Evolutionary conservation across 495 filamentous ascomycete species (phyloP), one percentile per base, ranked within the genome.

Genomic region (Penicillium verhagenii): DNA sequence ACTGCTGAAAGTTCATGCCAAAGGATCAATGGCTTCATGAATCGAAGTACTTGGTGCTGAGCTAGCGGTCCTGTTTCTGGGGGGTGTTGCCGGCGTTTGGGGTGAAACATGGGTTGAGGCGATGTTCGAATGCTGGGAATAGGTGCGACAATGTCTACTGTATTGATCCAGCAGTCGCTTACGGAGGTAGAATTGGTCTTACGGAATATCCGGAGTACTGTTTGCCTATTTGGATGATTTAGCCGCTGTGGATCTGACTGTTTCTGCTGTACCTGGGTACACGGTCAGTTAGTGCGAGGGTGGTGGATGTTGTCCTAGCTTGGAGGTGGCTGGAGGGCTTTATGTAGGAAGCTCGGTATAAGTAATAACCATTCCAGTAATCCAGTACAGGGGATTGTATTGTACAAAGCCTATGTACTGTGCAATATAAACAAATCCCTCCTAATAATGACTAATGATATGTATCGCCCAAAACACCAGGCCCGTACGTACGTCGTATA

Each of bases 361-460:
- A 45, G 9, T 8, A 24, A 5, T 23, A 28, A 47, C 25, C 20
- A 5, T 33, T 29, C 14, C 23, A 47, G n/a, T 47, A 28, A n/a
- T n/a, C n/a, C n/a, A n/a, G n/a, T 29, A 14, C 28, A 16, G 5
- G 13, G 14, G 44, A 20, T 33, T 48, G 46, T 48, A 20, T 21
- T 48, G 16, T 50, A 50, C 47, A 40, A 47, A 31, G 45, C 25
- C 25, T 33, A 13, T 48, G 46, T 48, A 20, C 13, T 48, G 16
- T 50, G 39, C 47, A 40, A 47, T 33, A 13, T 39, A 35, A 31
- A 47, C 44, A 2, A 14, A 39, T 35, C 10, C 9, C 21, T 19
- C 9, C 21, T 48, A 48, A 54, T 54, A 25, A 49, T 42, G 33
- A 49, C 20, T 35, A 50, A 60, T 54, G 45, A 52, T 35, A 57